Evolutionary conservation across 2,329 filamentous ascomycete genomes (phyloP).

Genomic region (Aspergillus awamori): DNA sequence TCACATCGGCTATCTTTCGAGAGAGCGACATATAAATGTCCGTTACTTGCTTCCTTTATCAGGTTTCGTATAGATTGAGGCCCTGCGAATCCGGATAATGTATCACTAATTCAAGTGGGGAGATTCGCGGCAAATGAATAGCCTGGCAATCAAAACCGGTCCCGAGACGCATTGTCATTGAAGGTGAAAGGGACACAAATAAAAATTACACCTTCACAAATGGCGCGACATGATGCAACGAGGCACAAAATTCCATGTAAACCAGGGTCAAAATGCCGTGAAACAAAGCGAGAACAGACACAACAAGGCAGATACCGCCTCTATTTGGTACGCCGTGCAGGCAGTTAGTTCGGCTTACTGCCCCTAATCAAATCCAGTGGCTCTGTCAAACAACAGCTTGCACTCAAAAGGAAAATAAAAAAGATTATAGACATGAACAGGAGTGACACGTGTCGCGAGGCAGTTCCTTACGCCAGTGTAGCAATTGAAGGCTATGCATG

Average conservation of each 20-base stretch:
- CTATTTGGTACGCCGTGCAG: background rate
- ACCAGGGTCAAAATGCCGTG: no score
- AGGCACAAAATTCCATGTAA: no score
- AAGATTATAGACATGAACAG: background rate
- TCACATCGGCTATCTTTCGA: background rate
- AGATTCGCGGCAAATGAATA: constrained; percentile 12
- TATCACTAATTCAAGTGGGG: constrained; percentile 19
- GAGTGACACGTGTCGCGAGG: constrained; percentile 10
- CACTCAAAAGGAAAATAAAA: background rate
- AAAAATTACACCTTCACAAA: no score
- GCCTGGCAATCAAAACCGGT: background rate
- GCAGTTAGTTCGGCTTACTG: background rate
- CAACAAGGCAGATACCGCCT: background rate
- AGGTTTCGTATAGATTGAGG: constrained; percentile 22
- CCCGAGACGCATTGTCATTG: background rate
- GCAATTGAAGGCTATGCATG: background rate
- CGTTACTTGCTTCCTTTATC: background rate
- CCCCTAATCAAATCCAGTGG: background rate
- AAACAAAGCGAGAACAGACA: background rate
- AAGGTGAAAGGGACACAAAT: background rate
- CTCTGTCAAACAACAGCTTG: background rate
- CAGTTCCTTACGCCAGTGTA: background rate
- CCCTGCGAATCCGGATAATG: constrained; percentile 6
- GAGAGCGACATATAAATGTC: background rate
- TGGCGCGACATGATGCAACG: no score